phyloP scores from a whole-genome alignment of 2,329 filamentous ascomycete genomes.

The Phyllosticta citrichinensis region DNA sequence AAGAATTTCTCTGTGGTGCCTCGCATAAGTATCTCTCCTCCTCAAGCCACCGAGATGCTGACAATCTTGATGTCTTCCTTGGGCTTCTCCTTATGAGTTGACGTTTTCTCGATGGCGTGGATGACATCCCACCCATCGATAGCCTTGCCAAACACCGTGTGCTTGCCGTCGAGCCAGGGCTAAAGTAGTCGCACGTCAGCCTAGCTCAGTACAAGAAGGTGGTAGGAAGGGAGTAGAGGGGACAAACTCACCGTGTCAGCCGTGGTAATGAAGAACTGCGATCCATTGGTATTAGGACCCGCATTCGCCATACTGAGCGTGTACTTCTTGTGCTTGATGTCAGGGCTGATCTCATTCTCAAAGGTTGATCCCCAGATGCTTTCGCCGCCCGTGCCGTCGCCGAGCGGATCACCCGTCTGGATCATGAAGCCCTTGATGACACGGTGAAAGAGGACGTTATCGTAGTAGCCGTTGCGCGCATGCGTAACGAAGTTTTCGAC shows the following conservation, averaged over 20 bases:
- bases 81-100: slow-evolving; percentile 83
- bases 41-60: slow-evolving; percentile 51
- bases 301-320: slow-evolving; percentile 98
- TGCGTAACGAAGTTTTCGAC: slow-evolving; percentile 98
- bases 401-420: slow-evolving; percentile 70
- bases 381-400: slow-evolving; percentile 82
- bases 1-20: too few relatives aligned
- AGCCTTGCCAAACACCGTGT: slow-evolving; percentile 89
- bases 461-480: slow-evolving; percentile 84
- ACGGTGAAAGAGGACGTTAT: slow-evolving; percentile 93
- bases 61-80: slow-evolving; percentile 97
- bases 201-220: too few relatives aligned
- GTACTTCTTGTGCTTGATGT: slow-evolving; percentile 93
- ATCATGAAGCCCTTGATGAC: slow-evolving; percentile 99
- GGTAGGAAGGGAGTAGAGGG: too few relatives aligned
- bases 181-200: slow-evolving; percentile 20
- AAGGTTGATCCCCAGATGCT: slow-evolving; percentile 91
- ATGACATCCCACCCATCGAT: slow-evolving; percentile 88
- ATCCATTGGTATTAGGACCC: slow-evolving; percentile 87
- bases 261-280: slow-evolving; percentile 97
- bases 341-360: slow-evolving; percentile 80
- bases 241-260: slow-evolving; percentile 67
- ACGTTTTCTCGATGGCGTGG: slow-evolving; percentile 86
- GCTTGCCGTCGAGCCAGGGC: slow-evolving; percentile 91
- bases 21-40: neutral